phyloP scores from a whole-genome alignment of 2,329 filamentous ascomycete genomes.

The Neoascochyta sp. region DNA sequence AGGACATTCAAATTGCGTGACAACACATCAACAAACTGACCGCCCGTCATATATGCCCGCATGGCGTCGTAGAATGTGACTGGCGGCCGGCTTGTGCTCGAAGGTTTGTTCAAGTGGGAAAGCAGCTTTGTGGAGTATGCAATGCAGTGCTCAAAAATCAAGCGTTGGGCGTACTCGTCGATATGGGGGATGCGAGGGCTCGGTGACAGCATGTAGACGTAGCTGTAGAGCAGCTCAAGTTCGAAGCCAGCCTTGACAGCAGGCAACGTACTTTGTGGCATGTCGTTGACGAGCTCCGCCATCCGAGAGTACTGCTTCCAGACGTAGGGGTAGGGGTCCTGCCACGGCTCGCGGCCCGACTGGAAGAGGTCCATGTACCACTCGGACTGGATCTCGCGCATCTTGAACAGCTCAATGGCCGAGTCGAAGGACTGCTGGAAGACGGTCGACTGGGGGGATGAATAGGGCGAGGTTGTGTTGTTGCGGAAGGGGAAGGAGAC shows the following conservation, averaged over 20 bases:
- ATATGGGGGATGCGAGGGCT: conserved; percentile 69
- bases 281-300: conserved; percentile 75
- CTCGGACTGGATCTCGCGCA: conserved; percentile 79
- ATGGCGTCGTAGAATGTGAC: conserved; percentile 86
- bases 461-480: conserved; percentile 37
- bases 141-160: conserved; percentile 83
- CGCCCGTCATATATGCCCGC: conserved; percentile 68
- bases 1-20: conserved; percentile 51
- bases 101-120: conserved; percentile 55
- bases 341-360: conserved; percentile 64
- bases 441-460: conserved; percentile 48
- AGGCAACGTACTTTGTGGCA: conserved; percentile 62
- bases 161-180: conserved; percentile 69
- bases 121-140: conserved; percentile 76
- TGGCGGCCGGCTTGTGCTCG: conserved; percentile 58
- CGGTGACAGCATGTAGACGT: conserved; percentile 82
- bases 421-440: conserved; percentile 61
- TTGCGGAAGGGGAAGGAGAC: conserved; percentile 67
- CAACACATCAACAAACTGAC: conserved; percentile 56
- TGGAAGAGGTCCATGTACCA: conserved; percentile 91
- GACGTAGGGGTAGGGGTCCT: conserved; percentile 66
- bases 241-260: conserved; percentile 75
- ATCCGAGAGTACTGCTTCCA: conserved; percentile 74
- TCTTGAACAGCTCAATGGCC: conserved; percentile 72
- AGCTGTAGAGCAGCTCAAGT: conserved; percentile 85